phyloP scores from a whole-genome alignment of 441 rosid genomes.

The Eruca vesicaria region DNA sequence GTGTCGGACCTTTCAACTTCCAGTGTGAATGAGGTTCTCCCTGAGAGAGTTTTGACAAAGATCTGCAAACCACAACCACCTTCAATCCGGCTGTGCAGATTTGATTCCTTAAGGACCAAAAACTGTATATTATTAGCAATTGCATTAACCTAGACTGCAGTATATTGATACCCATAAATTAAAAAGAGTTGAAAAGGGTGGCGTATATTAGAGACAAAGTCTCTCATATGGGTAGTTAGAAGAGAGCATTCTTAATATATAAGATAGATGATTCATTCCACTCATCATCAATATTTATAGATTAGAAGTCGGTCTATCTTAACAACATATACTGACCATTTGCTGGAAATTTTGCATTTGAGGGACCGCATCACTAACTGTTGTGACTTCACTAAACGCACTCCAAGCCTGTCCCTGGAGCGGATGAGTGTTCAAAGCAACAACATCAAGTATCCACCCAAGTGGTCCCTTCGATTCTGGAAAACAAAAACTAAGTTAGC shows the following conservation, averaged over 20 bases:
- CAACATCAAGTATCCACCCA: constrained; percentile 80
- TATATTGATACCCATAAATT: background rate
- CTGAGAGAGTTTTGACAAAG: background rate
- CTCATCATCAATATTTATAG: too few species aligned
- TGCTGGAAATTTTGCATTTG: constrained; percentile 65
- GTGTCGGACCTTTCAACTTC: background rate
- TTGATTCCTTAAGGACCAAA: background rate
- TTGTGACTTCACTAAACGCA: too few species aligned
- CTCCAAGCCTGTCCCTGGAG: too few species aligned
- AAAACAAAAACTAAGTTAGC: constrained; percentile 21
- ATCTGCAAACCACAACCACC: background rate
- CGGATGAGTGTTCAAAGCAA: too few species aligned
- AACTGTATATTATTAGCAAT: background rate
- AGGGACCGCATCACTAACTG: constrained; percentile 47
- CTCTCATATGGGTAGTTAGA: too few species aligned
- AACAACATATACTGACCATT: constrained; percentile 69
- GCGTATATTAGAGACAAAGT: too few species aligned
- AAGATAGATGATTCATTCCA: too few species aligned
- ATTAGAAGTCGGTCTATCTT: too few species aligned
- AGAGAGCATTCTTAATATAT: too few species aligned
- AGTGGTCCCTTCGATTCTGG: constrained; percentile 89
- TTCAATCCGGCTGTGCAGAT: background rate
- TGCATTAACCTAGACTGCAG: background rate
- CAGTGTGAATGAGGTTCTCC: background rate
- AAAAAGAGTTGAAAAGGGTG: too few species aligned